Evolutionary conservation across 139 green algal species (phyloP), one percentile per base, ranked within the genome.

Genomic region (Chlamydomonas schloesseri): DNA sequence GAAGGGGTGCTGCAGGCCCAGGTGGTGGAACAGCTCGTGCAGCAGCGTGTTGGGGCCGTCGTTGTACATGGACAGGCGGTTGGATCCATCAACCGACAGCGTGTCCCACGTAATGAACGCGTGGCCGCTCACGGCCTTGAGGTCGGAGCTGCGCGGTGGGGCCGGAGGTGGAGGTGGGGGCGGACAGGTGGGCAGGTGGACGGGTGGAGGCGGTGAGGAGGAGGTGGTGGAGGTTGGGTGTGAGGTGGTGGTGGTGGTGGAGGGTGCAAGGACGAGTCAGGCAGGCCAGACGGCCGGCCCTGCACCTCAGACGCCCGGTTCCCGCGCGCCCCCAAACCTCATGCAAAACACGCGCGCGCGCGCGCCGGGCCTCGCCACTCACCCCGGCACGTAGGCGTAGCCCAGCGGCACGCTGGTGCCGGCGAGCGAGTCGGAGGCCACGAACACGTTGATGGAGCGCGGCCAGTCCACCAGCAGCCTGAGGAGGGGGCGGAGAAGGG

Each of bases 11-110:
- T 50, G 69, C 69, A 57, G 69, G 69, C 69, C 69, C 69, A 75
- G 70, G 70, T 75, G 70, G 70, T 75, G 70, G 36, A 57, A 57
- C 26, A 57, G 36, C 70, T 75, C 70, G 70, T 75, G 70, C 21
- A 55, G 36, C 36, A 75, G 36, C 11, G 70, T 75, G 26, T 60
- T 33, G 42, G 71, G 42, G 31, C 71, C 71, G 42, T 77, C 71
- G 42, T 60, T 62, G 71, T 77, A 77, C 11, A 26, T 0, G 4
- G 26, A 26, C 11, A 23, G 42, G 2, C 37, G 60, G 71, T 77
- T 77, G 71, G 9, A 58, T 24, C 71, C 71, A 42, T 60, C 42
- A 0, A 13, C 42, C 33, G 11, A n/a, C 24, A 77, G 42, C 3
- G 24, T 26, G 71, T 77, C 71, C 71, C 71, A 77, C 42, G 71